Evolutionary conservation across 2,329 filamentous ascomycete genomes (phyloP).

Genomic region (Lecanosticta acicola): DNA sequence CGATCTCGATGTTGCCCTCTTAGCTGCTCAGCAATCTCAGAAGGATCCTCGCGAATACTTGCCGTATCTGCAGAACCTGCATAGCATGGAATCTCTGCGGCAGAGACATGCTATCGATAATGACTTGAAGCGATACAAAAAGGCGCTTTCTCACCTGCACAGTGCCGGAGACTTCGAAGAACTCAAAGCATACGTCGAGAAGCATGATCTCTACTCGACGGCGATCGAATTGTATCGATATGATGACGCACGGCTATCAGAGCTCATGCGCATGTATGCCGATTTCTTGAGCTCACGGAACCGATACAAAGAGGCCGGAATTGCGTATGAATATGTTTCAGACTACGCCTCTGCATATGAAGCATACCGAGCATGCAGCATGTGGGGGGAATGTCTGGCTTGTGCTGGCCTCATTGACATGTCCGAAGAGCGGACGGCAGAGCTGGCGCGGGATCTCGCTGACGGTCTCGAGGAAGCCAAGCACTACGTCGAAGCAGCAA

Average conservation of each 20-base stretch:
- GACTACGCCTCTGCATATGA: slow-evolving; percentile 69
- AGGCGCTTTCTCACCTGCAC: slow-evolving; percentile 73
- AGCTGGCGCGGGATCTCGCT: slow-evolving; percentile 68
- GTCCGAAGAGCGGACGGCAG: slow-evolving; percentile 53
- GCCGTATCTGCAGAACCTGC: slow-evolving; percentile 84
- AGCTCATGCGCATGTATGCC: slow-evolving; percentile 74
- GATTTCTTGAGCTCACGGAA: slow-evolving; percentile 68
- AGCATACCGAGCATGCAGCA: slow-evolving; percentile 76
- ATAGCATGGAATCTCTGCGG: slow-evolving; percentile 64
- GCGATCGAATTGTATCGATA: slow-evolving; percentile 82
- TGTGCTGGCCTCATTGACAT: slow-evolving; percentile 66
- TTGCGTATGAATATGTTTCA: slow-evolving; percentile 78
- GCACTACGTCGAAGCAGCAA: slow-evolving; percentile 73
- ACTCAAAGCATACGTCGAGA: slow-evolving; percentile 68
- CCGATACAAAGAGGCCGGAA: slow-evolving; percentile 75
- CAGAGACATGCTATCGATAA: slow-evolving; percentile 84
- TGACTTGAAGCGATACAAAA: slow-evolving; percentile 67
- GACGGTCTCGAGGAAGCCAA: slow-evolving; percentile 77
- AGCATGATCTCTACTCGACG: slow-evolving; percentile 71
- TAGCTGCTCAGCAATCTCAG: slow-evolving; percentile 93
- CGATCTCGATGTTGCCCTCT: slow-evolving; percentile 78
- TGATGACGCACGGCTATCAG: slow-evolving; percentile 58
- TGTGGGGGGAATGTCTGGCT: slow-evolving; percentile 88
- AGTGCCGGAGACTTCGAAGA: slow-evolving; percentile 70
- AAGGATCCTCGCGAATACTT: slow-evolving; percentile 93